Percentiles rank a stretch among this genome's conserved stretches.
Evolutionary conservation across 352 stramenopile genomes (phyloP).

Genomic region (Thalassiosira hispida): DNA sequence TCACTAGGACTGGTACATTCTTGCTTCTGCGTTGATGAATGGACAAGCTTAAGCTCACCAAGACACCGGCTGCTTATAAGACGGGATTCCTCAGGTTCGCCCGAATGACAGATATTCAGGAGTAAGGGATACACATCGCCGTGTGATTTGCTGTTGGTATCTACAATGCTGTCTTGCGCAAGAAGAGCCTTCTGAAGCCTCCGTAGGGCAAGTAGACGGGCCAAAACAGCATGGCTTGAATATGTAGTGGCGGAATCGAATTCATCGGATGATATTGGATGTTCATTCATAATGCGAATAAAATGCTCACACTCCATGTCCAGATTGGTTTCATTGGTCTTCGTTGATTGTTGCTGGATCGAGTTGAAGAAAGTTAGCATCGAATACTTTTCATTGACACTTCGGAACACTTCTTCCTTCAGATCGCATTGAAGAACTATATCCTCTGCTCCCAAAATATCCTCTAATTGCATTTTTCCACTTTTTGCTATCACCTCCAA

Average conservation of each 20-base stretch:
- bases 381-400: slow-evolving; percentile 49
- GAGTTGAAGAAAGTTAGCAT: slow-evolving; percentile 45
- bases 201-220: slow-evolving; percentile 48
- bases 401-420: slow-evolving; percentile 33
- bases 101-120: slow-evolving; percentile 53
- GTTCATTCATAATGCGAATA: slow-evolving; percentile 54
- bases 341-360: slow-evolving; percentile 39
- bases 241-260: slow-evolving; percentile 26
- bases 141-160: slow-evolving; percentile 18
- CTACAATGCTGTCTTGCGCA: slow-evolving; percentile 1
- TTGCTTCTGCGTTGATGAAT: slow-evolving; percentile 13
- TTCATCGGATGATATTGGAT: slow-evolving; percentile 55
- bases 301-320: slow-evolving; percentile 49
- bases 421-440: slow-evolving; percentile 34
- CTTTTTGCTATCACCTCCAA: slow-evolving; percentile 54
- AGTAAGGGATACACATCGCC: slow-evolving; percentile 31
- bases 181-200: slow-evolving; percentile 47
- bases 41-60: slow-evolving; percentile 33
- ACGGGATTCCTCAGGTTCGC: slow-evolving; percentile 60
- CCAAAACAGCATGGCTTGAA: slow-evolving; percentile 31
- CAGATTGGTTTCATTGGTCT: slow-evolving; percentile 22
- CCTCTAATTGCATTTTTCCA: slow-evolving; percentile 46
- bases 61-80: slow-evolving; percentile 59
- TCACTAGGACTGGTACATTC: slow-evolving; percentile 6
- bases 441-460: slow-evolving; percentile 61